Percentiles rank a stretch among this genome's conserved stretches.
phyloP scores from a whole-genome alignment of 345 rosid genomes.

The Eucalyptus cladocalyx region DNA sequence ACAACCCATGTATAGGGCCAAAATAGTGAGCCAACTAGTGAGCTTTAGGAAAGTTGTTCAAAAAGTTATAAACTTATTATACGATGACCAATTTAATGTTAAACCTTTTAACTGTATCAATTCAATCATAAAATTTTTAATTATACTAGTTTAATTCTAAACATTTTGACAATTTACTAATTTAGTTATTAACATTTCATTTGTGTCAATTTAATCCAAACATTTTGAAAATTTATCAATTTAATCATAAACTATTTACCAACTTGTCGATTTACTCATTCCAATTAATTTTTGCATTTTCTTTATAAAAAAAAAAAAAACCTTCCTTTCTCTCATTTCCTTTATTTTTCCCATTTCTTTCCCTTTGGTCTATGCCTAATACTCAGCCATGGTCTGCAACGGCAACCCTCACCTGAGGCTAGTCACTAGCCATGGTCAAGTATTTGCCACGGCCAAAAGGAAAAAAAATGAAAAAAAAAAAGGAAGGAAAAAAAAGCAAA shows the following conservation, averaged over 20 bases:
- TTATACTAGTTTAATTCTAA: too few species aligned
- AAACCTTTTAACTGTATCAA: rapidly evolving
- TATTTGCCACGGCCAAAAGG: background rate
- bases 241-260: background rate
- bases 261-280: background rate
- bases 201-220: background rate
- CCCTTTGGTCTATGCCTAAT: background rate
- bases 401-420: background rate
- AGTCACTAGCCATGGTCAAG: background rate
- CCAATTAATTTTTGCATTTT: background rate
- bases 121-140: too few species aligned
- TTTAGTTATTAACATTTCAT: background rate
- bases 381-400: rapidly evolving
- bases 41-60: background rate
- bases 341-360: background rate
- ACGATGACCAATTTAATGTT: rapidly evolving
- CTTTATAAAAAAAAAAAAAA: too few species aligned
- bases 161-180: background rate
- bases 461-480: background rate
- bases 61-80: background rate
- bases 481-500: rapidly evolving
- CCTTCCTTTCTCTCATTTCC: background rate
- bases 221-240: background rate
- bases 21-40: background rate
- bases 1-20: background rate